Conservation (phyloP, 768 basidiomycete species). For the Strobilomyces dryophilus region DNA sequence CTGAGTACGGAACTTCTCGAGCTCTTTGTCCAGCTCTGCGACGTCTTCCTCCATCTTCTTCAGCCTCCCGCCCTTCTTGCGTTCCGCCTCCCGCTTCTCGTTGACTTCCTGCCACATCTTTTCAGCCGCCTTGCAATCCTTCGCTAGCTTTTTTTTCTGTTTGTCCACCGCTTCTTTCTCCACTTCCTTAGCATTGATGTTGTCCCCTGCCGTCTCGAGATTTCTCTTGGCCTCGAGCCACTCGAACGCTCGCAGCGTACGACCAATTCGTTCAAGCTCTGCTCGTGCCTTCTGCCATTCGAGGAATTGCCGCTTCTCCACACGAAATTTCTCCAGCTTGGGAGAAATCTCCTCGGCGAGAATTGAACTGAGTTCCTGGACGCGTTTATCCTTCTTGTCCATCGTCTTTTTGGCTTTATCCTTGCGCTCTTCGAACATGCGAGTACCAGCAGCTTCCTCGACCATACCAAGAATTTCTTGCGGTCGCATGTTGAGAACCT, state of each 20-base stretch:
- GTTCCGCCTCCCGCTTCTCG: slow-evolving; percentile 78
- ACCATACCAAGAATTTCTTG: slow-evolving; percentile 98
- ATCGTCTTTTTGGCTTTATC: slow-evolving; percentile 96
- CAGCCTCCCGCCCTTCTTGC: slow-evolving; percentile 90
- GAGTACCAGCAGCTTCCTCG: slow-evolving; percentile 96
- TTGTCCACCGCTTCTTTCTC: slow-evolving; percentile 46
- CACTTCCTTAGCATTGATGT: slow-evolving; percentile 46
- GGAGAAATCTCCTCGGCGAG: slow-evolving; percentile 90
- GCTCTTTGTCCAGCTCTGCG: slow-evolving; percentile 68
- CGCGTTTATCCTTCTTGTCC: slow-evolving; percentile 94
- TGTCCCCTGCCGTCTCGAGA: slow-evolving; percentile 50
- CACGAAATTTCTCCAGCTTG: slow-evolving; percentile 85
- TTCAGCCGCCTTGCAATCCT: slow-evolving; percentile 63
- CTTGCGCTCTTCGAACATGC: slow-evolving; percentile 98
- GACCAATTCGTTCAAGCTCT: slow-evolving; percentile 82
- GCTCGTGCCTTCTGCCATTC: slow-evolving; percentile 85
- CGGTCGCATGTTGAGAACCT: slow-evolving; percentile 95
- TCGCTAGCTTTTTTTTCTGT: slow-evolving; percentile 44
- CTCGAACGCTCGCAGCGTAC: slow-evolving; percentile 83
- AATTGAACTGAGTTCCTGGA: slow-evolving; percentile 79
- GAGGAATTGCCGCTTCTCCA: slow-evolving; percentile 84
- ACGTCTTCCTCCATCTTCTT: slow-evolving; percentile 82
- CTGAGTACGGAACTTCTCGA: slow-evolving; percentile 82
- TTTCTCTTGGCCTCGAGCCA: slow-evolving; percentile 65
- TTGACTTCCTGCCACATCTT: slow-evolving; percentile 61